phyloP scores from a whole-genome alignment of 495 filamentous ascomycete species.

The Aspergillus heteromorphus region DNA sequence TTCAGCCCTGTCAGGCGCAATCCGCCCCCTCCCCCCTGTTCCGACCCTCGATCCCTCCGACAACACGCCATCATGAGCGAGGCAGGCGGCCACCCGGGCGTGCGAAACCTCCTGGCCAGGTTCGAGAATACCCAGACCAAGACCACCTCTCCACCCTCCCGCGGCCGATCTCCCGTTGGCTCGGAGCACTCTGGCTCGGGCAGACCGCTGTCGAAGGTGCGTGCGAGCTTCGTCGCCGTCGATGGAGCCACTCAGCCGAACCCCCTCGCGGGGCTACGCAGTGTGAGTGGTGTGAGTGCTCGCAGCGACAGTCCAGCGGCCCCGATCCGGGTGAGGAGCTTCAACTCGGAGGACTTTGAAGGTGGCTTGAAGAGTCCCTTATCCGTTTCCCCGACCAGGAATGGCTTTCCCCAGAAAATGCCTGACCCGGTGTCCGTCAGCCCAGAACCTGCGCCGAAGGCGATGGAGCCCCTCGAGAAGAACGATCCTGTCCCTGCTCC shows the following conservation, averaged over 20 bases:
- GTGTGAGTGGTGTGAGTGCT: conserved; percentile 30
- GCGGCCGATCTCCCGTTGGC: conserved; percentile 65
- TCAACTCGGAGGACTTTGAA: conserved; percentile 30
- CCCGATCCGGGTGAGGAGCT: conserved; percentile 28
- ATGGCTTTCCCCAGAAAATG: conserved; percentile 13
- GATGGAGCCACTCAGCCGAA: conserved; percentile 43
- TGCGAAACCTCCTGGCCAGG: conserved; percentile 76
- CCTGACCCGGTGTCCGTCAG: conserved; percentile 12
- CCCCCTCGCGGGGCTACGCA: conserved; percentile 30
- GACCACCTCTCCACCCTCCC: conserved; percentile 57
- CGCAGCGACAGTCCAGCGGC: conserved; percentile 29
- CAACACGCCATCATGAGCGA: conserved; percentile 39
- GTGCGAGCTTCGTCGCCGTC: conserved; percentile 79
- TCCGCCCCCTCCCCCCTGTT: conserved; percentile 2
- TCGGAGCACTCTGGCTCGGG: conserved; percentile 40
- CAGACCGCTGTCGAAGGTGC: conserved; percentile 69
- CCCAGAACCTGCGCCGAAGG: not conserved
- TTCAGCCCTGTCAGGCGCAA: not conserved
- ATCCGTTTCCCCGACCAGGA: conserved; percentile 25
- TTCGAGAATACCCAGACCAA: conserved; percentile 67
- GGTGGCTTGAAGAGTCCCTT: conserved; percentile 24
- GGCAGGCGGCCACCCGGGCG: conserved; percentile 46
- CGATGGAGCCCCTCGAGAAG: not conserved
- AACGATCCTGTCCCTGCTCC: not conserved
- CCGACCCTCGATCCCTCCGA: not conserved